Percentiles rank a stretch among this genome's conserved stretches.
phyloP scores from a whole-genome alignment of 139 green algal genomes.

The Tetraselmis chui region DNA sequence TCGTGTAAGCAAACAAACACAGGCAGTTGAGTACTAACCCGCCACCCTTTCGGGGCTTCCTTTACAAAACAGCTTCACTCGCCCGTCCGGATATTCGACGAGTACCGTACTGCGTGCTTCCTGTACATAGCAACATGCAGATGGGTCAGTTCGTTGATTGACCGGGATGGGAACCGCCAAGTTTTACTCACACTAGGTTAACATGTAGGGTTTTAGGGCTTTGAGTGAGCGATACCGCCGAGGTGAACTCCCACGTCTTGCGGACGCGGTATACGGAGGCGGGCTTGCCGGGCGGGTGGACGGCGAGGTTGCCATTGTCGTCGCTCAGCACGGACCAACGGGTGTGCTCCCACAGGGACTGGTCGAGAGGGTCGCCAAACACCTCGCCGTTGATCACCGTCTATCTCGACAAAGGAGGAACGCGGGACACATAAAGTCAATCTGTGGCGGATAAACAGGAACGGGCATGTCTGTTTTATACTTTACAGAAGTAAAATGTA shows the following conservation, averaged over 20 bases:
- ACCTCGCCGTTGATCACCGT: not conserved
- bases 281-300: not conserved
- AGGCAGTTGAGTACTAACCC: too few species aligned
- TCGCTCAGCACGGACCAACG: constrained; percentile 47
- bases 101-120: not conserved
- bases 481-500: too few species aligned
- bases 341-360: constrained; percentile 52
- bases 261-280: not conserved
- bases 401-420: too few species aligned
- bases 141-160: too few species aligned
- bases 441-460: too few species aligned
- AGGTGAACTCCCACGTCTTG: not conserved
- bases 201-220: too few species aligned
- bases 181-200: too few species aligned
- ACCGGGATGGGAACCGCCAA: too few species aligned
- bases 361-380: constrained; percentile 56
- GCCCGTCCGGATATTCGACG: not conserved
- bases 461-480: too few species aligned
- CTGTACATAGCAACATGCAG: too few species aligned
- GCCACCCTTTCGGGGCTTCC: not conserved
- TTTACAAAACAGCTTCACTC: not conserved
- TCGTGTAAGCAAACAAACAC: too few species aligned
- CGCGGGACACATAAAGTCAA: too few species aligned
- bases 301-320: constrained; percentile 2
- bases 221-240: not conserved